phyloP scores from a whole-genome alignment of 2,329 filamentous ascomycete genomes.

The Neonectria sp. region DNA sequence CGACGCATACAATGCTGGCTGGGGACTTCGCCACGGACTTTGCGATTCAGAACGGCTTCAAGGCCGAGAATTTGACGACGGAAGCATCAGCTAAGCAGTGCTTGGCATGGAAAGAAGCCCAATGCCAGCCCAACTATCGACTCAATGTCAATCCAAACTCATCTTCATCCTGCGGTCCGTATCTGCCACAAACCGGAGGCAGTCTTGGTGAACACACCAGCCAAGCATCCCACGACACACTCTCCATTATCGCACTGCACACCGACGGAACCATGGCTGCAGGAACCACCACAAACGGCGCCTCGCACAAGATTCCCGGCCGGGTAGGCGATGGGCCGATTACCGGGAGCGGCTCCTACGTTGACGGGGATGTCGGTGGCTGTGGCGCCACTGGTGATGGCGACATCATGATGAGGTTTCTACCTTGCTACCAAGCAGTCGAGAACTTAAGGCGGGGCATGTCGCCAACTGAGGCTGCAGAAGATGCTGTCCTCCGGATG shows the following conservation, averaged over 20 bases:
- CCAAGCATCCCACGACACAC: constrained; percentile 65
- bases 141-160: constrained; percentile 63
- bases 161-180: constrained; percentile 62
- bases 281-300: constrained; percentile 70
- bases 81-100: constrained; percentile 57
- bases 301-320: constrained; percentile 67
- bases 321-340: constrained; percentile 71
- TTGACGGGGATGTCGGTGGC: constrained; percentile 67
- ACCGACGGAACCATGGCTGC: constrained; percentile 64
- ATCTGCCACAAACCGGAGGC: constrained; percentile 50
- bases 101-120: constrained; percentile 56
- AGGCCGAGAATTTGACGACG: constrained; percentile 60
- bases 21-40: constrained; percentile 69
- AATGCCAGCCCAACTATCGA: constrained; percentile 69
- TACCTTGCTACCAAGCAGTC: constrained; percentile 71
- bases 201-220: not conserved
- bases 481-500: constrained; percentile 67
- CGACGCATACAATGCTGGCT: constrained; percentile 65
- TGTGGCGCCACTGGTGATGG: constrained; percentile 72
- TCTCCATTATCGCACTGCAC: constrained; percentile 66
- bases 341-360: constrained; percentile 68
- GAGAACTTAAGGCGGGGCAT: constrained; percentile 67
- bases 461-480: constrained; percentile 63
- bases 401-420: constrained; percentile 70
- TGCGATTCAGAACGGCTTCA: constrained; percentile 66